Base-by-base conservation (phyloP, 768 basidiomycete genomes). In the Leccinum subtestaceum region DNA sequence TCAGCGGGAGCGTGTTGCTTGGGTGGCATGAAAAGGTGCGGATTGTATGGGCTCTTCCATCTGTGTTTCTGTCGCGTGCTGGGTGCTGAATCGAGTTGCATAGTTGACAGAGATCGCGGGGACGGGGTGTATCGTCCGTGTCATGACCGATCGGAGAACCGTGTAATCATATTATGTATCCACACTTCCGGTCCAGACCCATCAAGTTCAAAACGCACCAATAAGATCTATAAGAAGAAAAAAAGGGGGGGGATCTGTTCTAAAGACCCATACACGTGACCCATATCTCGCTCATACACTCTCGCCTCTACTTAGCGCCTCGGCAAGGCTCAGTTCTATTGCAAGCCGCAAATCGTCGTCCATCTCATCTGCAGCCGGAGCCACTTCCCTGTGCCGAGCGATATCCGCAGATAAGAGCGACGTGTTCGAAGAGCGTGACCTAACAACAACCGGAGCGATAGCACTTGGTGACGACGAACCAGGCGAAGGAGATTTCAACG, bases 21-120 rank as follows among this genome's bases (percentile, higher is more conserved):
- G 90, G 87, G 13, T 98, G 96, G 96, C 96, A 98, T 70, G 95
- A 97, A 74, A 97, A 96, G 89, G 95, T 95, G 52, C 23, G 52
- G 15, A 17, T 47, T 13, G 46, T 23, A 1, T 45, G 34, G 34
- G 1, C 43, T 9, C 43, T 56, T 36, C n/a, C 15, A 6, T 7
- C 4, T 13, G 5, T 17, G 47, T 15, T 19, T 21, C 43, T 12
- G 81, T 70, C 29, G 25, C 7, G 54, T 50, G 50, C 56, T 49
- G 46, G 13, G 34, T 55, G 34, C 36, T 64, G 19, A 63, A 15
- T 32, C 17, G 11, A 10, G 1, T 32, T 5, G 51, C 51, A 4
- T 65, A 98, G 95, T 76, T 98, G 71, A 95, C 94, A 13, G 96
- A 98, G 72, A 84, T 89, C 13, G 94, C 94, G 12, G 95, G 96